These are phyloP conservation scores for Pseudocercospora fijiensis DNA, from an alignment of 2,329 filamentous ascomycete species.

Conservation along the genomic window DNA sequence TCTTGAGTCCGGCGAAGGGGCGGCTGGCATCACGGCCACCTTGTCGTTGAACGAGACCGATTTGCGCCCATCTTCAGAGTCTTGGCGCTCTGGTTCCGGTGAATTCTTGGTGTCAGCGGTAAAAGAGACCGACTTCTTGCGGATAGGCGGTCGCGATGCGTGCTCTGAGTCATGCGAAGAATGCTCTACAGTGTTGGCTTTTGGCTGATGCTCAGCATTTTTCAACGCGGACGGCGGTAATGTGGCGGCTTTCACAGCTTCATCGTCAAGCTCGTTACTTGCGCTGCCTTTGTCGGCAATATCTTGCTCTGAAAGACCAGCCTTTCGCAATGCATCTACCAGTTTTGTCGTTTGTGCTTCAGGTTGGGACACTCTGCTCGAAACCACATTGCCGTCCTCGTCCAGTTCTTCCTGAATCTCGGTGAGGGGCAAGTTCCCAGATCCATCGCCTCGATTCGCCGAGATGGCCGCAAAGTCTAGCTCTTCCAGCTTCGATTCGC, in stretches of 20 bases:
- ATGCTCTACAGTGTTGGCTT: constrained; percentile 1
- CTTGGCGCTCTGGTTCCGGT: constrained; percentile 36
- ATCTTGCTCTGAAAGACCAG: constrained; percentile 56
- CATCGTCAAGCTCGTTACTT: constrained; percentile 15
- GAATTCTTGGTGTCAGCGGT: constrained; percentile 58
- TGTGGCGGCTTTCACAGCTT: background rate
- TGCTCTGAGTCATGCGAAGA: constrained; percentile 10
- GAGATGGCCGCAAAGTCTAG: constrained; percentile 43
- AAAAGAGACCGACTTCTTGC: constrained; percentile 63
- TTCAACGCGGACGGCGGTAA: constrained; percentile 21
- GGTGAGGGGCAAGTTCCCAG: constrained; percentile 71
- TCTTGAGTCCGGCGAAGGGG: constrained; percentile 35
- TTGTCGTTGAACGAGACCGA: constrained; percentile 39
- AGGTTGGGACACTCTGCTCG: constrained; percentile 52
- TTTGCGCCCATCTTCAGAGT: constrained; percentile 38
- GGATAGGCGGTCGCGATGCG: constrained; percentile 23
- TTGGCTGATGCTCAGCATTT: background rate
- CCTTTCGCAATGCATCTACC: constrained; percentile 71
- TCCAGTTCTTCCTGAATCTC: constrained; percentile 93
- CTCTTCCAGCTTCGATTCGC: constrained; percentile 68
- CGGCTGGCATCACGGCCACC: constrained; percentile 38
- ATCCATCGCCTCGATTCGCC: constrained; percentile 41
- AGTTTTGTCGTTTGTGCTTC: constrained; percentile 67
- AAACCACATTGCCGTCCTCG: constrained; percentile 81
- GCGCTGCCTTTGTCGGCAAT: constrained; percentile 18